Base-by-base conservation (phyloP, 2,329 filamentous ascomycete genomes). In the Fulvia fulva region DNA sequence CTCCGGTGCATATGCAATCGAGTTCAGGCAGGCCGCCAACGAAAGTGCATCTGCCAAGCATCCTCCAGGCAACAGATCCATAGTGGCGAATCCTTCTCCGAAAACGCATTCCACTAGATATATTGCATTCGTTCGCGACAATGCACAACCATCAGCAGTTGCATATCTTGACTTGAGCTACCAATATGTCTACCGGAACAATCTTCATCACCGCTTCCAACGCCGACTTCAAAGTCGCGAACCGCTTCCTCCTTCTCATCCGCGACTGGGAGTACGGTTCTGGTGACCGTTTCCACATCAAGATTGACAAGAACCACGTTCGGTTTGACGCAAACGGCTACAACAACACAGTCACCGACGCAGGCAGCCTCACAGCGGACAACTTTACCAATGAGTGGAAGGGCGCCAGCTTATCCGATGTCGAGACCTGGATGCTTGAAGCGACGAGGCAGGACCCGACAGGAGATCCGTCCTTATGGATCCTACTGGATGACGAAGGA, bases 151-250 rank as follows among this genome's bases (percentile, higher is more conserved):
- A n/a, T n/a, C n/a, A n/a, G n/a, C n/a, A n/a, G n/a, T n/a, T n/a
- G n/a, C n/a, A n/a, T n/a, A 14, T 34, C 30, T 34, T 14, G 30
- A 34, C 30, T 9, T 11, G 9, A 11, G 30, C 30, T 34, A 34
- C n/a, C 30, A 34, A 34, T 2, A 57, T 57, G 55, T 52, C 55
- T 5, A 46, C 12, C 14, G 60, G 46, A 22, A 47, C 51, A 12
- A 53, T 65, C 47, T 63, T 65, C 57, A 52, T 65, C 50, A 65
- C 56, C 14, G 61, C 61, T 3, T 44, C 58, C 16, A 45, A 51
- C 11, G 58, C 58, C 45, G 57, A 60, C 53, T 34, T 51, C 46
- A 61, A 63, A 53, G 26, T 34, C 22, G 37, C 60, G 32, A 65
- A 65, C 28, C 55, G 55, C 25, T 50, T 65, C 26, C 57, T 63